Evolutionary conservation across 116 monocot genomes (phyloP).

Genomic region (Posidonia oceanica): DNA sequence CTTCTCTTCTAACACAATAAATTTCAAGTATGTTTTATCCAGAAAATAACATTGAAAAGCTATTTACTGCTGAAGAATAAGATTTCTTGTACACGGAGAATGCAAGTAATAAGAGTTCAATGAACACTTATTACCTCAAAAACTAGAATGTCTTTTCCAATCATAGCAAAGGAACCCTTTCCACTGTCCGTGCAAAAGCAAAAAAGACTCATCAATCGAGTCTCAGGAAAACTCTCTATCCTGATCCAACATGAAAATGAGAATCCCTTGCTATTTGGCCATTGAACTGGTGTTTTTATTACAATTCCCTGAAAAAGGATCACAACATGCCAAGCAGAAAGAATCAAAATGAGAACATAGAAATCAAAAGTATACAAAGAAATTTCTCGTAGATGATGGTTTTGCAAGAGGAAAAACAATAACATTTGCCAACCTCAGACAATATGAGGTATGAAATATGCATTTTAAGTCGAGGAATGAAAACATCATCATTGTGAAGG

Average conservation of each 20-base stretch:
- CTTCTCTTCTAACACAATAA: not conserved
- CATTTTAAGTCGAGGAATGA: too few species aligned
- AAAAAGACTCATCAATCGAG: conserved; percentile 78
- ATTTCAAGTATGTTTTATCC: not conserved
- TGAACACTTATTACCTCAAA: conserved; percentile 50
- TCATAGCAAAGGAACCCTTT: conserved; percentile 70
- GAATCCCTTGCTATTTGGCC: conserved; percentile 82
- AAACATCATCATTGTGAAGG: too few species aligned
- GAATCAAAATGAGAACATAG: not conserved
- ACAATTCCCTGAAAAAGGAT: conserved; percentile 63
- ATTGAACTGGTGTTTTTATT: conserved; percentile 76
- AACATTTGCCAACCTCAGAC: too few species aligned
- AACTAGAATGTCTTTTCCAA: conserved; percentile 60
- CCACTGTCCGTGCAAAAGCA: conserved; percentile 78
- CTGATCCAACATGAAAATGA: conserved; percentile 96
- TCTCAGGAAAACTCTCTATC: conserved; percentile 64
- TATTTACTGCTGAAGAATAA: conserved; percentile 1
- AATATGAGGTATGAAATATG: too few species aligned
- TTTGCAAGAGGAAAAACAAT: too few species aligned
- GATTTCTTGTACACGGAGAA: not conserved
- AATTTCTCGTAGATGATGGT: too few species aligned
- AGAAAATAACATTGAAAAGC: not conserved
- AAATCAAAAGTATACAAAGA: too few species aligned
- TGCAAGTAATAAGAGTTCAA: not conserved
- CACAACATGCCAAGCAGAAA: not conserved